Evolutionary conservation across 1,284 basidiomycete genomes (phyloP).

Genomic region (Cryptococcus sp.): DNA sequence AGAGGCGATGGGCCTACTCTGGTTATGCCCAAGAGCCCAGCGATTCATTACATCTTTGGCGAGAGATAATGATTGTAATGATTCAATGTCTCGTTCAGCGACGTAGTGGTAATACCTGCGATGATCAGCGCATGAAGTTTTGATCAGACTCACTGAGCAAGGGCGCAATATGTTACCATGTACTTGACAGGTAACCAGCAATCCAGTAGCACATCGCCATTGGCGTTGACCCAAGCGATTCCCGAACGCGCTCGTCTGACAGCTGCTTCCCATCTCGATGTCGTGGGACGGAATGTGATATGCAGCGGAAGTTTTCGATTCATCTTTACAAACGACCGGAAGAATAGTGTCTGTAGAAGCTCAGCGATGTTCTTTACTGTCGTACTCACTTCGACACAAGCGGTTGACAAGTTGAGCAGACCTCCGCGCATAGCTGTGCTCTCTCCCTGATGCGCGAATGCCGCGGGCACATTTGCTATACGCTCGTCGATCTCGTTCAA

Average conservation of each 20-base stretch:
- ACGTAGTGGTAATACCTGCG: constrained; percentile 15
- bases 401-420: constrained; percentile 7
- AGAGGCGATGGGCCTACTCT: constrained; percentile 8
- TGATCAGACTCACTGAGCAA: constrained; percentile 10
- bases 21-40: constrained; percentile 14
- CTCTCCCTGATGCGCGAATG: constrained; percentile 7
- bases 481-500: constrained; percentile 9
- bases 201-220: constrained; percentile 14
- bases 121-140: not conserved
- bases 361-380: not conserved
- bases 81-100: constrained; percentile 12
- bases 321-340: constrained; percentile 17
- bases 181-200: constrained; percentile 19
- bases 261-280: constrained; percentile 8
- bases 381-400: constrained; percentile 8
- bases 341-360: constrained; percentile 11
- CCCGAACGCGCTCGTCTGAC: constrained; percentile 10
- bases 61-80: constrained; percentile 4
- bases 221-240: constrained; percentile 8
- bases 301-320: constrained; percentile 15
- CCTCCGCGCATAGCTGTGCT: constrained; percentile 11
- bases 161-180: constrained; percentile 9
- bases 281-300: constrained; percentile 12
- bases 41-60: constrained; percentile 18
- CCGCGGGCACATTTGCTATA: constrained; percentile 4